Evolutionary conservation across 2,329 filamentous ascomycete genomes (phyloP).

Genomic region (Sporothrix phasma): DNA sequence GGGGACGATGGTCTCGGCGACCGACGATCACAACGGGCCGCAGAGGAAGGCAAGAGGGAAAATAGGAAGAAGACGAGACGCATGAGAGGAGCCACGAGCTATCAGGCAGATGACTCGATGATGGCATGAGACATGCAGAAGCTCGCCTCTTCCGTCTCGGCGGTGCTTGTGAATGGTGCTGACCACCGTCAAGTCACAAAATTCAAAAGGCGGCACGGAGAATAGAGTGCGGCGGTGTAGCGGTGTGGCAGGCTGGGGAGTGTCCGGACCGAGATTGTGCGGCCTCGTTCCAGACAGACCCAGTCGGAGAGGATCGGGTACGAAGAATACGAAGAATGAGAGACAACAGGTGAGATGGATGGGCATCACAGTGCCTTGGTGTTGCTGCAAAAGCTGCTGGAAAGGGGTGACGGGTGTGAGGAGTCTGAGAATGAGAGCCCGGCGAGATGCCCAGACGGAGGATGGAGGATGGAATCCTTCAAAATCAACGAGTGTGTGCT

Average conservation of each 20-base stretch:
- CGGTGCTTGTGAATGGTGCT: neutral
- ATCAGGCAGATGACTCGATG: neutral
- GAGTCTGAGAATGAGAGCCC: neutral
- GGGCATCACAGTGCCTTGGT: neutral
- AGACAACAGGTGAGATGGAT: neutral
- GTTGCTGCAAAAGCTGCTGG: neutral
- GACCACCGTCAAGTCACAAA: neutral
- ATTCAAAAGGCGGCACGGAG: neutral
- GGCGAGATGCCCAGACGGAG: neutral
- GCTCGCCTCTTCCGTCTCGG: neutral
- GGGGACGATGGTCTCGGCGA: neutral
- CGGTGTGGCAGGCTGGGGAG: no score
- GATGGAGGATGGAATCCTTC: neutral
- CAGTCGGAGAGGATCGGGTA: neutral
- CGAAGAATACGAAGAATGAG: neutral
- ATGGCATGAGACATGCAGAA: conserved; percentile 2
- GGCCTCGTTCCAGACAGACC: neutral
- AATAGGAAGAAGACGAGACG: neutral
- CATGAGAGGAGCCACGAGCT: neutral
- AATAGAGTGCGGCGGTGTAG: neutral
- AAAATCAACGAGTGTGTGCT: neutral
- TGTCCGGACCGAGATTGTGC: no score
- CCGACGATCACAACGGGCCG: neutral
- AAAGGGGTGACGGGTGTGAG: neutral
- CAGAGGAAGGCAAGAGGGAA: neutral